Percentiles rank a stretch among this genome's conserved stretches.
These are phyloP conservation scores for Heterobasidion occidentale DNA, from an alignment of 1,284 basidiomycete species.

Conservation along the genomic window DNA sequence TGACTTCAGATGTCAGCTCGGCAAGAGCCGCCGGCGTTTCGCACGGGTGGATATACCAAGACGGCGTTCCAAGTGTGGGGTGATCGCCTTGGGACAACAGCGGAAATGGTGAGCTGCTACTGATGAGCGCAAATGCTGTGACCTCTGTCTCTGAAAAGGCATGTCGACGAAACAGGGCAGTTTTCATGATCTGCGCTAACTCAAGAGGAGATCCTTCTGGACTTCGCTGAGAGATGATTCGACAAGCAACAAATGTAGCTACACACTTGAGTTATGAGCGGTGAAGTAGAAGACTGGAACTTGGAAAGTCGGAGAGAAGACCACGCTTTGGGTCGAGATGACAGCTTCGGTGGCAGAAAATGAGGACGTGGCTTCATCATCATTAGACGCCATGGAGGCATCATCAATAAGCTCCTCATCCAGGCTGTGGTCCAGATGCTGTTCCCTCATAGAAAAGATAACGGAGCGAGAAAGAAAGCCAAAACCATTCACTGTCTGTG, in stretches of 20 bases:
- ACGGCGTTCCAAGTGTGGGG: constrained; percentile 60
- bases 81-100: constrained; percentile 80
- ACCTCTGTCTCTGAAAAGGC: constrained; percentile 27
- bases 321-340: constrained; percentile 52
- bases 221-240: constrained; percentile 4
- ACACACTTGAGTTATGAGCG: constrained; percentile 54
- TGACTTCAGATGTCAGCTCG: constrained; percentile 54
- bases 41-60: constrained; percentile 83
- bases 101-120: constrained; percentile 50
- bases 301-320: constrained; percentile 65
- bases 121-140: constrained; percentile 46
- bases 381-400: constrained; percentile 16
- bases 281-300: constrained; percentile 79
- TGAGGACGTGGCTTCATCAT: constrained; percentile 28
- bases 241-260: constrained; percentile 1
- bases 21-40: constrained; percentile 56
- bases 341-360: constrained; percentile 17
- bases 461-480: constrained; percentile 43
- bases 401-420: constrained; percentile 10
- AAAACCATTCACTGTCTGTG: constrained; percentile 27
- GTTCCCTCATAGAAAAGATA: constrained; percentile 7
- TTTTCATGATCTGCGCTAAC: constrained; percentile 44
- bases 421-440: neutral
- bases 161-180: constrained; percentile 48
- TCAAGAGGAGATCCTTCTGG: constrained; percentile 59